Evolutionary conservation across 164 flowering plant genomes (phyloP).

Genomic region (Cinnamomum micranthum): DNA sequence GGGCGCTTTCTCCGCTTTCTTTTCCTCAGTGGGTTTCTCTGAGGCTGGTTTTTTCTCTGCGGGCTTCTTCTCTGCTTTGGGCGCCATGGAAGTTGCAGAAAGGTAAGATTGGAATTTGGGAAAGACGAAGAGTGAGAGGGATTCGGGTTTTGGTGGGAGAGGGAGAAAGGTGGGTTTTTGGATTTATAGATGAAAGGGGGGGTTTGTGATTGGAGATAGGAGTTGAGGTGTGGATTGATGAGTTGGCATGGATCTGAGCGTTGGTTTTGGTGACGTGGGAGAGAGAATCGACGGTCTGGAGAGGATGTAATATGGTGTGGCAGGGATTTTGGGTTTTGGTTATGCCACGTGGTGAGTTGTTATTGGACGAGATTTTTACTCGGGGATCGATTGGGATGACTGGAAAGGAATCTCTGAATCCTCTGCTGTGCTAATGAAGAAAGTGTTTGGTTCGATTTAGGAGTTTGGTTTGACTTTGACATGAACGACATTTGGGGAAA

Average conservation of each 20-base stretch:
- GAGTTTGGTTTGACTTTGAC: background rate
- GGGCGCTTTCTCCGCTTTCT: constrained; percentile 13
- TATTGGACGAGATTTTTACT: background rate
- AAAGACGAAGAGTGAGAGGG: background rate
- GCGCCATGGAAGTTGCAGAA: constrained; percentile 7
- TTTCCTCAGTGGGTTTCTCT: background rate
- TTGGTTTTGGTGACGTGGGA: background rate
- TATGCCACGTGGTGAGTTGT: background rate
- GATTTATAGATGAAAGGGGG: no score
- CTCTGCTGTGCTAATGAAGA: background rate
- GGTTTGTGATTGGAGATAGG: background rate
- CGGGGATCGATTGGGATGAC: background rate
- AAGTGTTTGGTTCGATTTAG: background rate
- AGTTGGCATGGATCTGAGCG: background rate
- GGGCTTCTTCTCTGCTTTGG: constrained; percentile 15
- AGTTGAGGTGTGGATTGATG: background rate
- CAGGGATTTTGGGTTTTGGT: background rate
- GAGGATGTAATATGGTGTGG: background rate
- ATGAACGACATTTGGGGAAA: background rate
- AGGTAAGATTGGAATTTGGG: background rate
- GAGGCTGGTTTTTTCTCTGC: constrained; percentile 10
- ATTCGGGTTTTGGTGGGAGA: no score
- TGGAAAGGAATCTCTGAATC: no score
- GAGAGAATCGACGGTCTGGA: background rate
- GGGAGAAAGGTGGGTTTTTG: no score